phyloP scores from a whole-genome alignment of 1,139 yeast species.

The Debaryomyces subglobosus region DNA sequence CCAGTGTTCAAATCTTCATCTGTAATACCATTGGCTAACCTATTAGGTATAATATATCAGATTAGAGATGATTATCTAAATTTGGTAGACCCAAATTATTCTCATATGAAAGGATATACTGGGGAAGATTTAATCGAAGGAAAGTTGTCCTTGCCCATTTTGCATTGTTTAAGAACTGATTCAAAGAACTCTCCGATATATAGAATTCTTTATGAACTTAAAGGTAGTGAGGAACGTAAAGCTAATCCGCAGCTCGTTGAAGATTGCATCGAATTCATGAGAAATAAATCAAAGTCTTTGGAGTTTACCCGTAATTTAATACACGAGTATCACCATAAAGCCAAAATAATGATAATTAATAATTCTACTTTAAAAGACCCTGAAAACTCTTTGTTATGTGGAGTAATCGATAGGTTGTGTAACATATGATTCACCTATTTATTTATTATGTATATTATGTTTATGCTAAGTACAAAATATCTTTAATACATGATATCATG shows the following conservation, averaged over 20 bases:
- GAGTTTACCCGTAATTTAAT: constrained; percentile 25
- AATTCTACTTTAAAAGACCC: constrained; percentile 9
- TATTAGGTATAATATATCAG: constrained; percentile 82
- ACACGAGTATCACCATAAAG: constrained; percentile 22
- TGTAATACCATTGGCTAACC: constrained; percentile 66
- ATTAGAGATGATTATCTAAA: constrained; percentile 81
- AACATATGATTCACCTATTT: constrained; percentile 9
- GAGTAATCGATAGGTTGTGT: constrained; percentile 17
- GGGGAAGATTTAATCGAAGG: constrained; percentile 93
- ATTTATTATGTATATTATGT: background rate
- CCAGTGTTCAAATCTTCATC: constrained; percentile 14
- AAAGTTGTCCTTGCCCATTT: constrained; percentile 80
- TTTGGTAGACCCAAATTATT: constrained; percentile 54
- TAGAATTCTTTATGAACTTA: constrained; percentile 22
- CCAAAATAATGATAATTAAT: constrained; percentile 18
- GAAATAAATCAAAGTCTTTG: constrained; percentile 23
- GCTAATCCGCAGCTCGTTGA: constrained; percentile 19
- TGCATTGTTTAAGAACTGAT: constrained; percentile 49
- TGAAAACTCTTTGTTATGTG: constrained; percentile 11
- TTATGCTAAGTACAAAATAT: background rate
- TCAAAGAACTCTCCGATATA: constrained; percentile 27
- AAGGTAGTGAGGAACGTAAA: constrained; percentile 22
- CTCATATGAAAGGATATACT: constrained; percentile 66
- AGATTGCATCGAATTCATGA: constrained; percentile 27
- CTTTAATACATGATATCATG: background rate